Conservation (phyloP, 1,284 basidiomycete species). For the Caloboletus firmus region DNA sequence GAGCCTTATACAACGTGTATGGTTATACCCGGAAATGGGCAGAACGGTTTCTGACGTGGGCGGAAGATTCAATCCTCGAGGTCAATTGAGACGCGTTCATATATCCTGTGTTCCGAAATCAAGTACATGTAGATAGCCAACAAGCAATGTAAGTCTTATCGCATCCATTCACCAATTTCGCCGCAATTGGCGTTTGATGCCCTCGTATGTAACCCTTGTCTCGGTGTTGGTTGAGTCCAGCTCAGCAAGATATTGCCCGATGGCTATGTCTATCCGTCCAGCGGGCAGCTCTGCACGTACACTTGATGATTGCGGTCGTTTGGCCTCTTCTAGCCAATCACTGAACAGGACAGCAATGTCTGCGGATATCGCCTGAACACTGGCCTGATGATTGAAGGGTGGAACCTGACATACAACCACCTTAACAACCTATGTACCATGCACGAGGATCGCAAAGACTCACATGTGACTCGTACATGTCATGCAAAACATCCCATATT, state of each 20-base stretch:
- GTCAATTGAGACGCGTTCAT: conserved; percentile 45
- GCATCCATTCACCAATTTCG: conserved; percentile 54
- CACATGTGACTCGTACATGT: conserved; percentile 87
- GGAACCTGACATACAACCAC: conserved; percentile 54
- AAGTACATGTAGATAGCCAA: conserved; percentile 22
- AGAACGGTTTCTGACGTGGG: conserved; percentile 61
- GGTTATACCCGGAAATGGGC: conserved; percentile 57
- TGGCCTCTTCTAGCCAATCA: conserved; percentile 76
- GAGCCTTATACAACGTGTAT: conserved; percentile 71
- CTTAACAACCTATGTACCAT: conserved; percentile 1
- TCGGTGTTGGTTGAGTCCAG: conserved; percentile 57
- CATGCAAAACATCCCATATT: conserved; percentile 83
- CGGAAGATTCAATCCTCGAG: conserved; percentile 78
- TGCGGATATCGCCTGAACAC: conserved; percentile 73
- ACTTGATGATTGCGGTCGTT: conserved; percentile 58
- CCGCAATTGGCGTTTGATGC: conserved; percentile 64
- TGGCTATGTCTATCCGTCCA: conserved; percentile 64
- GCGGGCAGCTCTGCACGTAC: conserved; percentile 68
- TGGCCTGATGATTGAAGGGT: conserved; percentile 77
- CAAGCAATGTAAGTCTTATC: conserved; percentile 1
- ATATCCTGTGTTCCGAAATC: conserved; percentile 7
- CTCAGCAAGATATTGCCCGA: conserved; percentile 71
- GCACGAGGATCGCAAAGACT: conserved; percentile 21
- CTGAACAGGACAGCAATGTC: conserved; percentile 74
- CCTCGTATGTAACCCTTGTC: conserved; percentile 63